Conservation (phyloP, 805 yeast genomes). For the Wickerhamiella kazuoi region DNA sequence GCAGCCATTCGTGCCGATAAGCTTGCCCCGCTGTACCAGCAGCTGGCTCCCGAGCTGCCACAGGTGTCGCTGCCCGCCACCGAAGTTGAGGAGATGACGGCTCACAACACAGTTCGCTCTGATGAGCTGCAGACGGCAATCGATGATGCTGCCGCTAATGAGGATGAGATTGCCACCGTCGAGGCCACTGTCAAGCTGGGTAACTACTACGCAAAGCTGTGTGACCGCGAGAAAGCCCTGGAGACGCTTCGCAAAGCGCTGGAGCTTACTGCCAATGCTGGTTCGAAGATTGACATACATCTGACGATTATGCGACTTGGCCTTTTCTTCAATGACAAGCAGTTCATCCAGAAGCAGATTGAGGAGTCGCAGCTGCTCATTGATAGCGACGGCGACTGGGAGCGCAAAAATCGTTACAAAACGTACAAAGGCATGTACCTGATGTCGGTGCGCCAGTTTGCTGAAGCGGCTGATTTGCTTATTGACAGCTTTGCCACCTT, state of each 20-base stretch:
- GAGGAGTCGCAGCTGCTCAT: slow-evolving; percentile 58
- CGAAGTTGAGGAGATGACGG: slow-evolving; percentile 33
- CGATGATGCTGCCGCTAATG: slow-evolving; percentile 50
- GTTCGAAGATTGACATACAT: slow-evolving; percentile 73
- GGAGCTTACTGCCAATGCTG: slow-evolving; percentile 68
- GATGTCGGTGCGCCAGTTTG: slow-evolving; percentile 71
- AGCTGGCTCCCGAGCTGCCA: slow-evolving; percentile 33
- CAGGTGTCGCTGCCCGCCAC: slow-evolving; percentile 41
- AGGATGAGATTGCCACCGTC: slow-evolving; percentile 71
- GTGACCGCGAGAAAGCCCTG: slow-evolving; percentile 59
- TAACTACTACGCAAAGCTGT: slow-evolving; percentile 70
- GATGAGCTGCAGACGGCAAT: slow-evolving; percentile 29
- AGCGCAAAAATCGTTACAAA: slow-evolving; percentile 85
- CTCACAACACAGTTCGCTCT: slow-evolving; percentile 39
- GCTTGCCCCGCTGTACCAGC: slow-evolving; percentile 70
- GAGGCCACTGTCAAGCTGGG: slow-evolving; percentile 66
- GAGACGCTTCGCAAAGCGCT: slow-evolving; percentile 52
- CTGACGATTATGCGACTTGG: slow-evolving; percentile 75
- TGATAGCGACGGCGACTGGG: slow-evolving; percentile 99
- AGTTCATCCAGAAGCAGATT: slow-evolving; percentile 49
- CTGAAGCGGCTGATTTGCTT: slow-evolving; percentile 66
- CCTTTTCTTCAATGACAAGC: slow-evolving; percentile 70
- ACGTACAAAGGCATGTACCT: slow-evolving; percentile 75
- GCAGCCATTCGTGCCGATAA: slow-evolving; percentile 38
- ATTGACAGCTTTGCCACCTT: slow-evolving; percentile 89